Base-by-base conservation (phyloP, 2,329 filamentous ascomycete species). In the Ascosphaera apis region DNA sequence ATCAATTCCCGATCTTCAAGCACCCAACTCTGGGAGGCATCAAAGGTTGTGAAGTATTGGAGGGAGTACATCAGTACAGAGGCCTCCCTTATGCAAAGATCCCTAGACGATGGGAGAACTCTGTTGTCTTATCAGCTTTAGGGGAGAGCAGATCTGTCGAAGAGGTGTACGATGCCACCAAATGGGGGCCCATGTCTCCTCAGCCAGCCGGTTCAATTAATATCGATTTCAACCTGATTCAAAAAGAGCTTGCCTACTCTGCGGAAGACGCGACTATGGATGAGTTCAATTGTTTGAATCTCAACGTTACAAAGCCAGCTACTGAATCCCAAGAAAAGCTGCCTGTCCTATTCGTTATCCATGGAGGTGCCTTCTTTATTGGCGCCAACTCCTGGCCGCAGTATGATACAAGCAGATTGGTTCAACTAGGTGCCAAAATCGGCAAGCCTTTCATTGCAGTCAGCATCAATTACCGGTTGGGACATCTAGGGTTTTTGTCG, bases 341-440 rank as follows among this genome's bases (percentile, higher is more conserved):
- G 2, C 66, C 65, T 0, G 63, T 68, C 0, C 53, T 67, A 28
- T 54, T 65, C 1, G 66, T 65, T 41, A 55, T 69, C 3, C 64
- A 69, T 39, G 66, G 66, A 0, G 65, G 66, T 8, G 65, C 60
- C 0, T 61, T 65, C 34, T 48, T 50, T 2, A 53, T 61, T 2
- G 66, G 65, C 2, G 61, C 61, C 3, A 63, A 58, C 31, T 65
- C 56, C 31, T 69, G 62, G 54, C 65, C 65, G 1, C 61, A 67
- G 27, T 66, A 63, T 41, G 59, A 67, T 40, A 48, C 59, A 15
- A 48, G 48, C 3, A 47, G 55, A 1, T 40, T 69, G 3, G 61
- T 66, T 3, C 54, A 55, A 40, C 42, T 63, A 3, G 61, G 61
- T 0, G 46, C 48, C 1, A 53, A 58, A 11, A 53, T 54, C 13